Base-by-base conservation (phyloP, 1,139 yeast species). In the Yarrowia galli region DNA sequence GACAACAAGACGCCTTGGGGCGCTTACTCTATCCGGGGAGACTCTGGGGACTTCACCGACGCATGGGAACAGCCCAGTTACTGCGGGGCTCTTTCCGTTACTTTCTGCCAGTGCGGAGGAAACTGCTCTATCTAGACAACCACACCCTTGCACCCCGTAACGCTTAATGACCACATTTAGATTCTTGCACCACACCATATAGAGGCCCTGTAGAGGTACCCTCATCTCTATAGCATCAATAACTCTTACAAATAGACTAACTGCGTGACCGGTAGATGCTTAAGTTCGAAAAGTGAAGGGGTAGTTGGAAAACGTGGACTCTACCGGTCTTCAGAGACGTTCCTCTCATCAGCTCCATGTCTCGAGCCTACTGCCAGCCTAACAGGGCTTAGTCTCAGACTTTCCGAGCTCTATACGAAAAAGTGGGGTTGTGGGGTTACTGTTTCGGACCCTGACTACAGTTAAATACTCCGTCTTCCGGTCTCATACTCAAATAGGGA, bases 61-160 rank as follows among this genome's bases (percentile, higher is more conserved):
- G 61, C 13, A 15, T 54, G 61, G 61, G 61, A 54, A 15, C 61
- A 54, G 61, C 61, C 61, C 7, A 40, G 46, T n/a, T 54, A 6
- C 36, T 54, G 61, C 36, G 61, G 61, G 18, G 35, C 61, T 40
- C 46, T 54, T 18, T 40, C 46, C 5, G 46, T 54, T 2, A 40
- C 61, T n/a, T 54, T 54, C 15, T 54, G 61, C 35, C 61, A 54
- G 23, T 54, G 61, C 36, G 61, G 61, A 25, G 61, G 61, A 5
- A 54, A 54, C 46, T 54, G 61, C 22, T 18, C 36, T 3, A 9
- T 25, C 6, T 54, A n/a, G n/a, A n/a, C n/a, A 25, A 53, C 3
- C 16, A 16, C 16, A 16, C 20, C 2, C 35, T 25, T 25, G 32
- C 20, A 12, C n/a, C 10, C n/a, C 25, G 5, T 13, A 36, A 36